Conservation (phyloP, 2,329 filamentous ascomycete genomes). For the Penicillium nordicum region DNA sequence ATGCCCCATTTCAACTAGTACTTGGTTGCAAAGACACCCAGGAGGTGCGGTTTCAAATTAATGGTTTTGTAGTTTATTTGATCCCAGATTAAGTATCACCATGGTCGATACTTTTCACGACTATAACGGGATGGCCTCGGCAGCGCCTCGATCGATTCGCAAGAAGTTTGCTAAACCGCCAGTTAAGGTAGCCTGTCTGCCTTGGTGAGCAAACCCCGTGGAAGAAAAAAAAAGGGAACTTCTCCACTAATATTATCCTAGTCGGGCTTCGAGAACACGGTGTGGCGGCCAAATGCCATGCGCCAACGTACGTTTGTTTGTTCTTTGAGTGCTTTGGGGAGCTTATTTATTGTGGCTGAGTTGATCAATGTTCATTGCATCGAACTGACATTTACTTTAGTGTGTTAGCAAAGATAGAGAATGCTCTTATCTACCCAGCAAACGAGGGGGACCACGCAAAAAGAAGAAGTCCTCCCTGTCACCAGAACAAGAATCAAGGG, state of each 20-base stretch:
- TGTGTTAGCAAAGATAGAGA: constrained; percentile 40
- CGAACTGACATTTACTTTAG: constrained; percentile 22
- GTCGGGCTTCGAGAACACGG: constrained; percentile 43
- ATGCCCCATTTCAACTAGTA: constrained; percentile 4
- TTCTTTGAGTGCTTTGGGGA: background rate
- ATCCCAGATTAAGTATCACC: constrained; percentile 6
- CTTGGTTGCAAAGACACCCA: background rate
- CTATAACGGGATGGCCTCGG: constrained; percentile 24
- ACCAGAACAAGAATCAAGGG: constrained; percentile 20
- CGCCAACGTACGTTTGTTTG: constrained; percentile 37
- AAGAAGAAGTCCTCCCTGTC: constrained; percentile 33
- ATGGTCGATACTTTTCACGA: constrained; percentile 21
- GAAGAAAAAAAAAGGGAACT: background rate
- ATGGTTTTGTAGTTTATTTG: constrained; percentile 1
- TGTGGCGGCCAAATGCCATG: constrained; percentile 46
- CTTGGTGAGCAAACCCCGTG: constrained; percentile 35
- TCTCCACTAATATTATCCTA: constrained; percentile 18
- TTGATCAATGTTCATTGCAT: background rate
- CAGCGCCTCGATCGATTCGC: constrained; percentile 32
- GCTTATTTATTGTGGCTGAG: background rate
- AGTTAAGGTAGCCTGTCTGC: constrained; percentile 45
- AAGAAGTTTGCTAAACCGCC: constrained; percentile 47
- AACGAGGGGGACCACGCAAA: constrained; percentile 44
- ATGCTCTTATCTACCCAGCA: constrained; percentile 45
- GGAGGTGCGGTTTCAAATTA: background rate